Evolutionary conservation across 2,329 filamentous ascomycete genomes (phyloP), one percentile per base, ranked within the genome.

Genomic region (Pseudogymnoascus sp.): DNA sequence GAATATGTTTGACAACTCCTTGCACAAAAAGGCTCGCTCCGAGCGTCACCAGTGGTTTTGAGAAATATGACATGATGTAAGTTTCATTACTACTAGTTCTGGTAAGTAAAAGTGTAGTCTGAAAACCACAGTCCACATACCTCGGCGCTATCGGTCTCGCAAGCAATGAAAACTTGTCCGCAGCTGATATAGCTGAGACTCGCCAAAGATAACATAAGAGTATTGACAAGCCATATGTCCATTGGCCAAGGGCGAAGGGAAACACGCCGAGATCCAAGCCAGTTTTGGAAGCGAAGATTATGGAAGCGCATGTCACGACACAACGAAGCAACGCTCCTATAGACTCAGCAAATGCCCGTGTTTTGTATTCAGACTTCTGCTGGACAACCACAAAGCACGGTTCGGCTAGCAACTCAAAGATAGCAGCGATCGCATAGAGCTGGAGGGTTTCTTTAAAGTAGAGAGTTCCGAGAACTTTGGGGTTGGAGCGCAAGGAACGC

Each of bases 351-450:
- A 83, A 80, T 1, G 93, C 95, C 33, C 95, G 85, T 13, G 89
- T 87, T 63, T 86, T 88, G 71, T 96, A 96, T 26, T 88, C 82
- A 68, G 96, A 83, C 60, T 87, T 86, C 67, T 90, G 87, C 76
- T 97, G 93, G 67, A 93, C 86, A 35, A 96, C 84, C 1, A 93
- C 90, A 74, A 97, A 99, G 62, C 87, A 89, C 0, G 95, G 95
- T 76, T 99, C 95, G 1, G 89, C 87, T 1, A 91, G 75, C 13
- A 99, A 82, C 76, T 99, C 95, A 3, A 96, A 71, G 63, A 87
- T 70, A 35, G 85, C 79, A 1, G 85, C 82, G 4, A 81, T 4
- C 17, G 78, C 83, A 72, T 87, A 88, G 1, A 87, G 69, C 64
- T 78, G 76, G 13, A 87, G 74, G 0, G 83, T 78, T 3, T 75